Conservation (phyloP, 2,329 filamentous ascomycete species). For the Berkeleyomyces rouxiae region DNA sequence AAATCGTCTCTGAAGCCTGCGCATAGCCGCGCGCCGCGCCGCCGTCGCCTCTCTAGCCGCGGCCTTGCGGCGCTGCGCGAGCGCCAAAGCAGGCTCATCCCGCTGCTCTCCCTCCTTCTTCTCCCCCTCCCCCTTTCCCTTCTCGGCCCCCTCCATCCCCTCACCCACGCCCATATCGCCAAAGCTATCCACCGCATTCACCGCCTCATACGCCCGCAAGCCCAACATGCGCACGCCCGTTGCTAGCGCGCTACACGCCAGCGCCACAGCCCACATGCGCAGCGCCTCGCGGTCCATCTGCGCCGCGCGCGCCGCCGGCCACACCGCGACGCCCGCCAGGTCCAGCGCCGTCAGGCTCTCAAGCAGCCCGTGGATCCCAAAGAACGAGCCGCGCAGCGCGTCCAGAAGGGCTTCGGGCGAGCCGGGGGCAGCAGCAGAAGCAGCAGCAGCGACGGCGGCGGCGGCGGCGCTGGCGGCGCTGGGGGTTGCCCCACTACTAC, state of each 20-base stretch:
- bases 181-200: conserved; percentile 14
- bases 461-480: background rate
- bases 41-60: background rate
- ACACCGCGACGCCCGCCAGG: conserved; percentile 25
- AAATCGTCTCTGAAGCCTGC: conserved; percentile 28
- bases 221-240: conserved; percentile 27
- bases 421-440: background rate
- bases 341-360: conserved; percentile 48
- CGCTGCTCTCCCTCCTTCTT: conserved; percentile 20
- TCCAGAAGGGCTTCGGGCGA: conserved; percentile 24
- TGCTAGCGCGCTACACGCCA: conserved; percentile 34
- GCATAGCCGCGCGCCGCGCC: background rate
- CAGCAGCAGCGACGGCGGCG: background rate
- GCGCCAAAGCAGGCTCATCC: background rate
- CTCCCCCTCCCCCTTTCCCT: conserved; percentile 18
- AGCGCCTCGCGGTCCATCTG: conserved; percentile 41
- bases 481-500: too few relatives aligned
- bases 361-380: conserved; percentile 50
- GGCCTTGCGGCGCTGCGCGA: background rate
- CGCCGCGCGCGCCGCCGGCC: conserved; percentile 31
- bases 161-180: conserved; percentile 10
- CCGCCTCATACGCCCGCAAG: conserved; percentile 22
- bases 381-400: conserved; percentile 38
- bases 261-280: conserved; percentile 51
- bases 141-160: conserved; percentile 13